These are phyloP conservation scores for Alternaria alternata DNA, from an alignment of 2,329 filamentous ascomycete genomes.

Conservation along the genomic window DNA sequence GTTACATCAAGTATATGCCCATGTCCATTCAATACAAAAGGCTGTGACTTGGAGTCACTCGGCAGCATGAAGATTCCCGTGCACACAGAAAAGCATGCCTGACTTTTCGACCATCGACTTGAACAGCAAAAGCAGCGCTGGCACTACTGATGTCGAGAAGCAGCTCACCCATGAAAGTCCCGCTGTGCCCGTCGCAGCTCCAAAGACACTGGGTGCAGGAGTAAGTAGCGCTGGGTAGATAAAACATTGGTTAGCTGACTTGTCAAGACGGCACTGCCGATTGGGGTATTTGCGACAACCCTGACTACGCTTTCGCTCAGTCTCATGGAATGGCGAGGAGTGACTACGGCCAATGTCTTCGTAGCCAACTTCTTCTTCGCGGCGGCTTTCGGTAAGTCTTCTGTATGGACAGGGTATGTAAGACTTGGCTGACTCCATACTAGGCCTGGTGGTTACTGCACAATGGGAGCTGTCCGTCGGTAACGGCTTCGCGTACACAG, in stretches of 20 bases:
- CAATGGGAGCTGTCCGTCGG: slow-evolving; percentile 65
- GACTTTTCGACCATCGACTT: not conserved
- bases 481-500: slow-evolving; percentile 63
- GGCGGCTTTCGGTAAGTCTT: slow-evolving; percentile 55
- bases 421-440: not conserved
- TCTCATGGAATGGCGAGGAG: slow-evolving; percentile 64
- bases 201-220: slow-evolving; percentile 24
- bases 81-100: not conserved
- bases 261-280: slow-evolving; percentile 58
- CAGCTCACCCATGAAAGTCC: slow-evolving; percentile 18
- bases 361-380: slow-evolving; percentile 65
- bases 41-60: not conserved
- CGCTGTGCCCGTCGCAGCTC: not conserved
- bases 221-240: slow-evolving; percentile 6
- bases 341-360: slow-evolving; percentile 61
- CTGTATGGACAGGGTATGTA: not conserved
- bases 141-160: slow-evolving; percentile 24
- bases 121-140: slow-evolving; percentile 14
- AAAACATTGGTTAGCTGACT: not conserved
- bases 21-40: slow-evolving; percentile 3
- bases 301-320: slow-evolving; percentile 62
- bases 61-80: not conserved
- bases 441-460: slow-evolving; percentile 59
- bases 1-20: not conserved
- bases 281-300: slow-evolving; percentile 64